Evolutionary conservation across 768 basidiomycete genomes (phyloP).

Genomic region (Xerocomellus dryophilus): DNA sequence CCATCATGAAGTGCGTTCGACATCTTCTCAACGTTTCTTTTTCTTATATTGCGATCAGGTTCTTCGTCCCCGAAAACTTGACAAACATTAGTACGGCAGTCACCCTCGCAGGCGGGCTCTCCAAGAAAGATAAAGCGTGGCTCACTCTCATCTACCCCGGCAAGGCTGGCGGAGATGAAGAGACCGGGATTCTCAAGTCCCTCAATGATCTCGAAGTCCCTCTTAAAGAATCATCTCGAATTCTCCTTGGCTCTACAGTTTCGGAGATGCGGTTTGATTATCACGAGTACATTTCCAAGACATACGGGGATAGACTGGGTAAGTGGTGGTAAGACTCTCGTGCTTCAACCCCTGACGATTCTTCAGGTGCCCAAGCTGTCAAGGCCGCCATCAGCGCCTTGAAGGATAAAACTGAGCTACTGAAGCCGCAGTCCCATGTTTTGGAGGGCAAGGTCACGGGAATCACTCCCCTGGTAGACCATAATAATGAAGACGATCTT

Average conservation of each 20-base stretch:
- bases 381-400: neutral
- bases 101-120: neutral
- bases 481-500: neutral
- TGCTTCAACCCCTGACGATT: neutral
- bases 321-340: neutral
- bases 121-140: neutral
- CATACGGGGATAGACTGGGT: neutral
- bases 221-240: neutral
- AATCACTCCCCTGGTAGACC: neutral
- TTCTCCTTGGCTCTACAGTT: neutral
- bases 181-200: neutral
- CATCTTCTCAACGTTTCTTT: neutral
- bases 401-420: too few species aligned
- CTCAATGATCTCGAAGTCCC: neutral
- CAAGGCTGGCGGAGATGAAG: neutral
- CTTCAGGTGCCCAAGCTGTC: neutral
- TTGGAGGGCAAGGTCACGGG: neutral
- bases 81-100: neutral
- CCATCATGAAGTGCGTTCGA: neutral
- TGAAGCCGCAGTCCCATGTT: neutral
- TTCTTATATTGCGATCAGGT: neutral
- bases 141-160: neutral
- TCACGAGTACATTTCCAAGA: neutral
- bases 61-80: neutral
- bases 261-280: neutral